Base-by-base conservation (phyloP, 2,329 filamentous ascomycete genomes). In the Aspergillus awamori region DNA sequence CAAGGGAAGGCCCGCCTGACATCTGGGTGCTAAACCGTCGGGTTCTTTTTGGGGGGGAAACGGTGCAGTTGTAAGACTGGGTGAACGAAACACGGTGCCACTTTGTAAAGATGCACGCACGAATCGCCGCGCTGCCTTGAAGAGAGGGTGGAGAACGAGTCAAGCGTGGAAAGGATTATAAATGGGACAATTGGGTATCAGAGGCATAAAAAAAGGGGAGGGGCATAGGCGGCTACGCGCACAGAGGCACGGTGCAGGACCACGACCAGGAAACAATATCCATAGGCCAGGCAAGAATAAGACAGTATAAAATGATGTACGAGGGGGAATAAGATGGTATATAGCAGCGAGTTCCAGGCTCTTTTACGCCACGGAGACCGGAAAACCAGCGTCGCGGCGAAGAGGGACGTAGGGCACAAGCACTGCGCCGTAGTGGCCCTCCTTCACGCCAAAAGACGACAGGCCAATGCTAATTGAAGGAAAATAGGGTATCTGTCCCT, bases 391-490 rank as follows among this genome's bases (percentile, higher is more conserved):
- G 15, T 33, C 15, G 26, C 28, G 20, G 24, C 33, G 26, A 26
- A 20, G 43, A n/a, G 41, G 5, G 7, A 56, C 26, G 22, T 20
- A 45, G 53, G 41, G 36, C 53, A 47, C 41, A 30, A 47, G 53
- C 53, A 51, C 39, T n/a, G 28, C 36, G 11, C n/a, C 24, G 33
- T 56, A 56, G 58, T 56, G 52, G 45, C 43, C 49, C 54, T 60
- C 30, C 30, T 43, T 56, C 52, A 51, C 17, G 36, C 43, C 58
- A 58, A 54, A 41, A 36, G 26, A 59, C 33, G 43, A 39, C 15
- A 4, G 26, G 20, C 5, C 28, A 7, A 17, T 43, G 39, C 15
- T 26, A 41, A 33, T 26, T 28, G 38, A 26, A 54, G 20, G 30
- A 4, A 4, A 22, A 53, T 11, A 22, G 5, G 17, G 8, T 4